phyloP scores from a whole-genome alignment of 2,329 filamentous ascomycete genomes.

The Daldinia sp. region DNA sequence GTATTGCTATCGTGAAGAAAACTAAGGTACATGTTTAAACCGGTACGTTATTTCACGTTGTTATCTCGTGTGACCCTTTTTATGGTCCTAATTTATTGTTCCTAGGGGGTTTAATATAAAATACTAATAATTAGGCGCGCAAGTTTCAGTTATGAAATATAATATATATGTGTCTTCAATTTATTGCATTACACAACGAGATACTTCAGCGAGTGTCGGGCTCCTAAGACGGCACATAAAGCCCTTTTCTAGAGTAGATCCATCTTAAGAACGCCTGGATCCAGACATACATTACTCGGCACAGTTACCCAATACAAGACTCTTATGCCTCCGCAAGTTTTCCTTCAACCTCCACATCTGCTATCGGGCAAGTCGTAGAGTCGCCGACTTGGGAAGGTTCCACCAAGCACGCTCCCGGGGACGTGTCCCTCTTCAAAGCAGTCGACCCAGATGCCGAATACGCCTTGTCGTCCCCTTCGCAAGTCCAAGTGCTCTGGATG shows the following conservation, averaged over 20 bases:
- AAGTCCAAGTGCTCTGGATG: constrained; percentile 35
- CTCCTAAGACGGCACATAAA: not conserved
- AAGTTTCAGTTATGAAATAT: not conserved
- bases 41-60: no score
- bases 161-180: not conserved
- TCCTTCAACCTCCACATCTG: constrained; percentile 35
- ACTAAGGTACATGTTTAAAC: no score
- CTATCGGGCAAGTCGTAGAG: constrained; percentile 40
- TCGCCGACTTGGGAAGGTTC: constrained; percentile 33
- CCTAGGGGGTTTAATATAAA: no score
- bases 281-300: constrained; percentile 1
- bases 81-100: no score
- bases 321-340: constrained; percentile 18
- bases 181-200: not conserved
- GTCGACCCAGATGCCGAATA: constrained; percentile 33
- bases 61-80: no score
- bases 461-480: constrained; percentile 26
- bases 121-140: no score
- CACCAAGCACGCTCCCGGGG: constrained; percentile 36
- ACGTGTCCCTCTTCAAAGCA: constrained; percentile 30
- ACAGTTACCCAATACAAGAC: no score
- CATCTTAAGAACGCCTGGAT: not conserved
- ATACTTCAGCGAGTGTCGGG: not conserved
- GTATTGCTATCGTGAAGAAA: no score
- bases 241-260: not conserved